A percentile compares a stretch with the other conserved stretches of the same genome.
Evolutionary conservation across 108 stramenopile species (phyloP).

Genomic region (Cyclotella sp.): DNA sequence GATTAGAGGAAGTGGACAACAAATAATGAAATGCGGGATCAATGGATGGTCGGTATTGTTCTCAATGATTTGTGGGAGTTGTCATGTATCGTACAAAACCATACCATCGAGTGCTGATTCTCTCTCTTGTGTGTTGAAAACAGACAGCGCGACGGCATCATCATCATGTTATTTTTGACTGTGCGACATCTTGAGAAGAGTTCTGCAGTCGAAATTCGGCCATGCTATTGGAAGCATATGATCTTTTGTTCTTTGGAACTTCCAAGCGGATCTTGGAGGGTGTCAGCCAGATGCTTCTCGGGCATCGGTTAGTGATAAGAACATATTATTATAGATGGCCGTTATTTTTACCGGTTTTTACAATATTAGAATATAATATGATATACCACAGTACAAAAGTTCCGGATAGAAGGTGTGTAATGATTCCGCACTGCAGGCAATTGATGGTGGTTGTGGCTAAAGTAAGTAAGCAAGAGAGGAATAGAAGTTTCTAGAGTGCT

Average conservation of each 20-base stretch:
- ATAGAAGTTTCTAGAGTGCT: too few species aligned
- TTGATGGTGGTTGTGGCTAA: not conserved
- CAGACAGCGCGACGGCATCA: not conserved
- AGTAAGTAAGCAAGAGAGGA: too few species aligned
- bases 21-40: not conserved
- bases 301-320: not conserved
- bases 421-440: not conserved
- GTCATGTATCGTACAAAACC: too few species aligned
- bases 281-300: not conserved
- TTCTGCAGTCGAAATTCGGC: not conserved
- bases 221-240: not conserved
- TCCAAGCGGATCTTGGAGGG: conserved; percentile 1
- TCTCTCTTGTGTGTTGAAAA: too few species aligned
- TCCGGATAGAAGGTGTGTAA: not conserved
- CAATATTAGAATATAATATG: too few species aligned
- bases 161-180: too few species aligned
- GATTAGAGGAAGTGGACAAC: too few species aligned
- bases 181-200: conserved; percentile 1
- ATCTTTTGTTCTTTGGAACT: not conserved
- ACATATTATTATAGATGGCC: too few species aligned
- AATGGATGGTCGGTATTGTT: not conserved
- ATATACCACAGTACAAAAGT: too few species aligned
- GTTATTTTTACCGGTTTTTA: too few species aligned
- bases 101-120: too few species aligned
- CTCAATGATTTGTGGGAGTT: too few species aligned